Base-by-base conservation (phyloP, 352 stramenopile genomes). In the Pythium aristosporum region DNA sequence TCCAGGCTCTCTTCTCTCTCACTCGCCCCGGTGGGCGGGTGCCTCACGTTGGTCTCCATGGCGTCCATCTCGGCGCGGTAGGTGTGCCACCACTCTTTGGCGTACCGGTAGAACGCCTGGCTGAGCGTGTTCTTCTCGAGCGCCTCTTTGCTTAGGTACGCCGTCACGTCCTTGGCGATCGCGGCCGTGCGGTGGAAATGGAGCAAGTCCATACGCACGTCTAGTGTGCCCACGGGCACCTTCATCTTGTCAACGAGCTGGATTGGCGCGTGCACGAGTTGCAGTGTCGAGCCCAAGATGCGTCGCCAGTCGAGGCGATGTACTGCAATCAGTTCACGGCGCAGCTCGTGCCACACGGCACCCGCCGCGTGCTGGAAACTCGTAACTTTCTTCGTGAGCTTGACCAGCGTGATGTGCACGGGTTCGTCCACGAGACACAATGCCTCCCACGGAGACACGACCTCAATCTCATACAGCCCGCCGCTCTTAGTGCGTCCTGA, bases 61-160 rank as follows among this genome's bases (percentile, higher is more conserved):
- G 61, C 61, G 8, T 67, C 63, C 36, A 55, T 63, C 32, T 89
- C 77, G 21, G 64, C 78, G 23, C 67, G 75, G 50, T 88, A 93
- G 47, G 93, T 83, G 8, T 90, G 72, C 88, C 88, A 96, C 88
- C 88, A 96, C 39, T 85, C 74, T 49, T 91, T 91, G 5, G 85
- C 84, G 57, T 92, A 85, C 63, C 92, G 80, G 61, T 91, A 94
- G 49, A 96, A 94, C 25, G 73, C 70, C 20, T 88, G 79, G 11
- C 73, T 77, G 13, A 74, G 72, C 6, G 74, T 74, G 43, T 91
- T 90, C 9, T 55, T 68, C 50, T 81, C 72, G 13, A 91, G 54
- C 18, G 72, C 61, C 21, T 90, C 80, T 52, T 82, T 86, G 57
- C 77, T 81, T 3, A 96, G 70, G 20, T 80, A 83, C 1, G 61